Percentiles rank a stretch among this genome's conserved stretches.
These are phyloP conservation scores for Fagus crenata DNA, from an alignment of 306 rosid species.

Conservation along the genomic window DNA sequence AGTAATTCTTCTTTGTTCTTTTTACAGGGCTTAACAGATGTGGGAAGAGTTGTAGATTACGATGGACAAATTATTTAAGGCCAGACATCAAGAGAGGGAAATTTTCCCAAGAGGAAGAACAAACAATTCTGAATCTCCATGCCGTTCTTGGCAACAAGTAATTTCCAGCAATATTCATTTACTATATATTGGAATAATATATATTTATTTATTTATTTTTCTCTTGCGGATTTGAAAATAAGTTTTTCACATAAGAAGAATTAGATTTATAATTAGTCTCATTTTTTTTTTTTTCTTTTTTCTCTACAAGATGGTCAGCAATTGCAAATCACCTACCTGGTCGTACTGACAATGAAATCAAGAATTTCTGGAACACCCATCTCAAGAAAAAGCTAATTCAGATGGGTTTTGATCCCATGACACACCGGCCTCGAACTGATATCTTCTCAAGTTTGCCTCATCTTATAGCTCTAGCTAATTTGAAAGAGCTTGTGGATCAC, in stretches of 20 bases:
- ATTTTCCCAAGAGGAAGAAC: constrained; percentile 65
- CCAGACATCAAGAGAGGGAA: constrained; percentile 66
- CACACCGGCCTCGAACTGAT: constrained; percentile 61
- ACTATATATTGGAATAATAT: neutral
- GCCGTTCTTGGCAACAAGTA: constrained; percentile 68
- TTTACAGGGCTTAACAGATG: constrained; percentile 60
- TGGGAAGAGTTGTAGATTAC: constrained; percentile 61
- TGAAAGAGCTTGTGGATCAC: constrained; percentile 53
- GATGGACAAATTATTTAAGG: constrained; percentile 63
- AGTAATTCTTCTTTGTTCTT: neutral
- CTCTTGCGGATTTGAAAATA: too few species aligned
- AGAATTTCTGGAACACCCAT: constrained; percentile 69
- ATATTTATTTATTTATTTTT: neutral
- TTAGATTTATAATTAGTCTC: too few species aligned
- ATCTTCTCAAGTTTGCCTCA: constrained; percentile 63
- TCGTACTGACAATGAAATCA: constrained; percentile 63
- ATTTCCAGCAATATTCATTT: neutral
- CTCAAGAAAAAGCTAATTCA: constrained; percentile 62
- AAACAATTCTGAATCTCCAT: constrained; percentile 65
- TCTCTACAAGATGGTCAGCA: constrained; percentile 56
- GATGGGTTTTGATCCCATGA: constrained; percentile 69
- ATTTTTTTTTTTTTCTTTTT: constrained; percentile 1
- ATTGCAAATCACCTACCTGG: constrained; percentile 65
- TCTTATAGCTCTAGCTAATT: constrained; percentile 63
- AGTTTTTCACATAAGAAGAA: too few species aligned